A percentile compares a stretch with the other conserved stretches of the same genome.
phyloP scores from a whole-genome alignment of 2,329 filamentous ascomycete genomes.

The Fusarium domesticum region DNA sequence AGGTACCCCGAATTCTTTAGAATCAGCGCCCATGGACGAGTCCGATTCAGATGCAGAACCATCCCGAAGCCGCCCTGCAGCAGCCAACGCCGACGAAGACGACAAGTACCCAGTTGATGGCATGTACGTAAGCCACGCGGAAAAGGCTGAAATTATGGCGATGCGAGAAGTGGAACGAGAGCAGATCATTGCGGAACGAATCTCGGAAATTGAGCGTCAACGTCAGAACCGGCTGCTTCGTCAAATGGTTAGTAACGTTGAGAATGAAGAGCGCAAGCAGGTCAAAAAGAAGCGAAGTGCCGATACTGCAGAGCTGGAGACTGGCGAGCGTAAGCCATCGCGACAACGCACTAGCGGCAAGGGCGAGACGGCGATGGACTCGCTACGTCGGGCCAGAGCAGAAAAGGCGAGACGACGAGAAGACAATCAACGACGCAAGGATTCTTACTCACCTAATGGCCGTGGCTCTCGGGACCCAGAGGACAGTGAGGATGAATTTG shows the following conservation, averaged over 20 bases:
- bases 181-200: slow-evolving; percentile 82
- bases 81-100: slow-evolving; percentile 52
- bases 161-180: slow-evolving; percentile 92
- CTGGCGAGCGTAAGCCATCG: slow-evolving; percentile 68
- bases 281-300: slow-evolving; percentile 72
- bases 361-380: slow-evolving; percentile 65
- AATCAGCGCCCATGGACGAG: slow-evolving; percentile 87
- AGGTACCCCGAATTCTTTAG: slow-evolving; percentile 69
- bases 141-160: slow-evolving; percentile 75
- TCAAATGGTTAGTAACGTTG: slow-evolving; percentile 67
- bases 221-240: slow-evolving; percentile 80
- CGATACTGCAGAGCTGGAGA: slow-evolving; percentile 73
- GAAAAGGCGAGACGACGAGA: slow-evolving; percentile 53
- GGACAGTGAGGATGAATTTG: slow-evolving; percentile 79
- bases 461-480: slow-evolving; percentile 47
- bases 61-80: slow-evolving; percentile 42
- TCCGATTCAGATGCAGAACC: slow-evolving; percentile 63
- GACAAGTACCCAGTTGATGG: slow-evolving; percentile 84
- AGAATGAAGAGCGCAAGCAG: slow-evolving; percentile 55
- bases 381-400: slow-evolving; percentile 57
- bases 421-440: slow-evolving; percentile 60
- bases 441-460: slow-evolving; percentile 41
- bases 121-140: slow-evolving; percentile 69
- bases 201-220: slow-evolving; percentile 75
- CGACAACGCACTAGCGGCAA: slow-evolving; percentile 59